These are phyloP conservation scores for Linum lewisii DNA, from an alignment of 345 rosid genomes.

Conservation along the genomic window DNA sequence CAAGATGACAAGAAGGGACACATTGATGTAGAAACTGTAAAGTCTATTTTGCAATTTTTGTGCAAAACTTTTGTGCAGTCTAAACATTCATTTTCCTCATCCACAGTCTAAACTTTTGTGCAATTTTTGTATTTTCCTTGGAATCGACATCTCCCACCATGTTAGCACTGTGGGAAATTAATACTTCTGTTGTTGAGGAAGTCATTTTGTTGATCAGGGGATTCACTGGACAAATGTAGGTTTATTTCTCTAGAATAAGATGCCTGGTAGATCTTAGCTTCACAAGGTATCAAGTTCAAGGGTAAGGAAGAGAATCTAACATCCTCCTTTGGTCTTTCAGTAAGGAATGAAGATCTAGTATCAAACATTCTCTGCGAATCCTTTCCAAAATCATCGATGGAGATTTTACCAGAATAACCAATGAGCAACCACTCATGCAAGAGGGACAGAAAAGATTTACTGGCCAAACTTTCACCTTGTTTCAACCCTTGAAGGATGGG, in stretches of 20 bases:
- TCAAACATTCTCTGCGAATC: slow-evolving; percentile 41
- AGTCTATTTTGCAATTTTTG: slow-evolving; percentile 15
- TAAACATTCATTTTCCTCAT: slow-evolving; percentile 17
- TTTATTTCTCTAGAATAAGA: slow-evolving; percentile 41
- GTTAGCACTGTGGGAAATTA: slow-evolving; percentile 12
- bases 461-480: slow-evolving; percentile 20
- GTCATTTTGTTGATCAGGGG: slow-evolving; percentile 21
- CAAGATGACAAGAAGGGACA: too few relatives aligned
- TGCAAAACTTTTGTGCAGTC: slow-evolving; percentile 20
- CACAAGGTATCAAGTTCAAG: slow-evolving; percentile 16
- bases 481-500: slow-evolving; percentile 37
- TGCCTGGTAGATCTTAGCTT: slow-evolving; percentile 20
- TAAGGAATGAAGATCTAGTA: slow-evolving; percentile 27
- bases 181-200: slow-evolving; percentile 12
- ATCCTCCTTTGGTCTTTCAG: slow-evolving; percentile 27
- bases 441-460: slow-evolving; percentile 40
- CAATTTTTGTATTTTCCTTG: slow-evolving; percentile 14
- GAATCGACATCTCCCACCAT: slow-evolving; percentile 12
- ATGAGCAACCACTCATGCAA: slow-evolving; percentile 51
- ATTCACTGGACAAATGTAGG: slow-evolving; percentile 35
- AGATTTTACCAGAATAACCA: slow-evolving; percentile 49
- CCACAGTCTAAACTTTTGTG: slow-evolving; percentile 14
- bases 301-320: slow-evolving; percentile 21
- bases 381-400: slow-evolving; percentile 38
- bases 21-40: too few relatives aligned